phyloP scores from a whole-genome alignment of 148 eudicot genomes.

The Camellia japonica region DNA sequence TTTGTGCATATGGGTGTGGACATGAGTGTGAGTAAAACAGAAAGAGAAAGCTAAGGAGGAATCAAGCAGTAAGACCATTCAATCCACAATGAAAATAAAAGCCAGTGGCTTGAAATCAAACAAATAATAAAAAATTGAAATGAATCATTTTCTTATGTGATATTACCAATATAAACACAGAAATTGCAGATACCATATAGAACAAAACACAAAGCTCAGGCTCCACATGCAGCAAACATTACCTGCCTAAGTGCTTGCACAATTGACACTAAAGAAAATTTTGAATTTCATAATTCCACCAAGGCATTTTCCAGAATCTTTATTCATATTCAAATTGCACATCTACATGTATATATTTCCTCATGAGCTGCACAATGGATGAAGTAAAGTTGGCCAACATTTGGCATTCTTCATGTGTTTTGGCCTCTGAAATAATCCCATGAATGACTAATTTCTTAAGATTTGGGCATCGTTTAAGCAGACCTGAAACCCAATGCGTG shows the following conservation, averaged over 20 bases:
- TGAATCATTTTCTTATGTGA: background rate
- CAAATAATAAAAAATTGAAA: background rate
- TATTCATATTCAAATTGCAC: constrained; percentile 57
- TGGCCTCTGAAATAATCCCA: constrained; percentile 65
- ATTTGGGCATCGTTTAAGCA: constrained; percentile 61
- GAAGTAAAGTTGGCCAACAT: constrained; percentile 57
- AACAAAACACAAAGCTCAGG: background rate
- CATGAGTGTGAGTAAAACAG: background rate
- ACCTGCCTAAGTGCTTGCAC: background rate
- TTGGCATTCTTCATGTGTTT: constrained; percentile 66
- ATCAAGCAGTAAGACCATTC: background rate
- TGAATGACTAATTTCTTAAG: constrained; percentile 60
- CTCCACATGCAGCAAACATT: background rate
- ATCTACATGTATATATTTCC: constrained; percentile 55
- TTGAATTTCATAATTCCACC: background rate
- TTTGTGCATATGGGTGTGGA: background rate
- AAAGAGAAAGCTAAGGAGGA: background rate
- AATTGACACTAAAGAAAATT: background rate
- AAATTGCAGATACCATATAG: background rate
- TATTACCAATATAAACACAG: background rate
- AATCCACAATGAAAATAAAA: background rate
- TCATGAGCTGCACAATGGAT: constrained; percentile 60
- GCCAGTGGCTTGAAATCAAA: background rate
- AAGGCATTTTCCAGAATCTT: constrained; percentile 1
- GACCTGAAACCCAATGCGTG: constrained; percentile 52